Evolutionary conservation across 176 grass and related monocot species (phyloP), one percentile per base, ranked within the genome.

Genomic region (Musa troglodytarum): DNA sequence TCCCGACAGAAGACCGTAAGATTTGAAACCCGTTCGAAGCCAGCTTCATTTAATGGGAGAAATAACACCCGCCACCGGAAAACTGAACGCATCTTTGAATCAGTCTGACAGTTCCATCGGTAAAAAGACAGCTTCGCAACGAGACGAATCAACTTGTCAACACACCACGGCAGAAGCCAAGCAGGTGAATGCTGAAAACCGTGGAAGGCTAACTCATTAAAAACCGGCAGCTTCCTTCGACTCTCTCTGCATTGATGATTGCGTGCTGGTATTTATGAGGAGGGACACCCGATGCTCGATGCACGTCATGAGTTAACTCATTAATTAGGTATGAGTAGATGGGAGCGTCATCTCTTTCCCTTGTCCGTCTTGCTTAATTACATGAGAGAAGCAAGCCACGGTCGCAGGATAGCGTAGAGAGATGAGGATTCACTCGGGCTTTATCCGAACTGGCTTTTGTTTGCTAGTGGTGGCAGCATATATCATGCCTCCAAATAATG

Each of bases 71-170:
- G 15, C 54, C 72, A 43, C 54, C 53, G 34, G 72, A 57, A 23
- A 51, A 74, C 72, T 57, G 21, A 19, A 43, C 26, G 6, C 53
- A 34, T 29, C 72, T 58, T 74, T 20, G 53, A 74, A 57, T 74
- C 34, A 43, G 24, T 74, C 72, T 74, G 72, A 74, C 54, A 75
- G 26, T n/a, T 43, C 10, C 54, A 56, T 75, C 73, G 4, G 28
- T 25, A 59, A 19, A 43, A 54, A 14, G 14, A 53, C 70, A 53
- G 70, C 51, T 53, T 51, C 20, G 70, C 51, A 53, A 54, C 20
- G 15, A 52, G 68, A 70, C 68, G 51, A 70, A 21, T 49, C 10
- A 10, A 63, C 3, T 28, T 28, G 22, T 26, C 63, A 21, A 13
- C 63, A 65, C 10, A 65, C 11, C 17, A 10, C 49, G 4, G 11